These are phyloP conservation scores for Juncus effusus DNA, from an alignment of 176 grass and related monocot species.

Conservation along the genomic window DNA sequence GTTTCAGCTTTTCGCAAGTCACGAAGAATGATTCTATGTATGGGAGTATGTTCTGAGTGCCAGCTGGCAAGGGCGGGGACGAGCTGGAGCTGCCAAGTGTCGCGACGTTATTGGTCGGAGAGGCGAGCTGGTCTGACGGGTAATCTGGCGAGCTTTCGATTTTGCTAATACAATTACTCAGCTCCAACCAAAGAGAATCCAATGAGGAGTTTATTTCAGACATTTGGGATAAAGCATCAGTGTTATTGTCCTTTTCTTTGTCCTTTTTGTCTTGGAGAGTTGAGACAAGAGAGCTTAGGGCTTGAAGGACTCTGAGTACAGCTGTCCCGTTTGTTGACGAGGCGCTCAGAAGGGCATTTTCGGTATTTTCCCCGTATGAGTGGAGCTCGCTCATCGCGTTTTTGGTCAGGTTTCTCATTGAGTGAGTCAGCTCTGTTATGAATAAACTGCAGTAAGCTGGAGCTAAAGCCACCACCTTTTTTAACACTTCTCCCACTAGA, in stretches of 20 bases:
- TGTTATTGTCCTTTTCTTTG: slow-evolving; percentile 44
- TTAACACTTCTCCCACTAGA: slow-evolving; percentile 88
- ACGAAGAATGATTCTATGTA: slow-evolving; percentile 99
- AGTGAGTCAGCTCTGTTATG: slow-evolving; percentile 80
- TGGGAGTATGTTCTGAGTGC: slow-evolving; percentile 95
- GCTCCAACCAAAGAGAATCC: slow-evolving; percentile 78
- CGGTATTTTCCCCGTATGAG: slow-evolving; percentile 60
- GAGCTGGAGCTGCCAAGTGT: slow-evolving; percentile 46
- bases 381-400: slow-evolving; percentile 82
- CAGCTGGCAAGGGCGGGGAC: slow-evolving; percentile 72
- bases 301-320: slow-evolving; percentile 85
- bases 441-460: slow-evolving; percentile 82
- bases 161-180: slow-evolving; percentile 98
- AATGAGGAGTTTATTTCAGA: slow-evolving; percentile 77
- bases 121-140: slow-evolving; percentile 38
- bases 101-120: slow-evolving; percentile 50
- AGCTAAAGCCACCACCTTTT: slow-evolving; percentile 85
- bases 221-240: slow-evolving; percentile 61
- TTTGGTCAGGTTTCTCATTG: slow-evolving; percentile 68
- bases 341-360: slow-evolving; percentile 89
- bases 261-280: slow-evolving; percentile 79
- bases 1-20: slow-evolving; percentile 83
- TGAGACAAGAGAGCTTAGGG: slow-evolving; percentile 89
- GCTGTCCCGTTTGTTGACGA: slow-evolving; percentile 94
- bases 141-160: slow-evolving; percentile 85